Evolutionary conservation across 2,329 filamentous ascomycete species (phyloP), one percentile per base, ranked within the genome.

Genomic region (Colletotrichum australisinense): DNA sequence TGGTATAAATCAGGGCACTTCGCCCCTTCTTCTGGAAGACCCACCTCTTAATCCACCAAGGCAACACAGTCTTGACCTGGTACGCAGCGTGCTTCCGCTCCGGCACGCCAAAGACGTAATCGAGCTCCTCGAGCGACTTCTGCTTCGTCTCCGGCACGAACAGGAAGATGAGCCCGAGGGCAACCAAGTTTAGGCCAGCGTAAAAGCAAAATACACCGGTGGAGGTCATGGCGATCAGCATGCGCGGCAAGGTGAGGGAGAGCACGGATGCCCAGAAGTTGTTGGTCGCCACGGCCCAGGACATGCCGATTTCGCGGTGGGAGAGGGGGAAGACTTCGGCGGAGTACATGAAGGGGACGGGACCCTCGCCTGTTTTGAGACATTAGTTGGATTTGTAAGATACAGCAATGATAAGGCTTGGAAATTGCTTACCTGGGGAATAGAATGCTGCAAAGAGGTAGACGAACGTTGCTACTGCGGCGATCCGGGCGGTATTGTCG

Each of bases 371-470:
- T 78, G 26, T 16, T 24, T 5, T 16, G 24, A 2, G 5, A 2
- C 12, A 5, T 58, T 9, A 6, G 11, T 12, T 0, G 8, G 5
- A 1, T 0, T 9, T 0, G 12, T 4, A 35, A 2, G 32, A 4
- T 3, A 7, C 2, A 7, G 28, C 8, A 4, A 57, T 8, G 14
- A 1, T 12, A 6, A 16, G n/a, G 6, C 1, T 3, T n/a, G 14
- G 6, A 9, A 3, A 3, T 11, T 9, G 12, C 77, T 67, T 75
- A 28, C 91, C 91, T 0, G 90, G 89, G 0, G 89, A 91, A 81
- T 93, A 93, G 76, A 92, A 92, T 7, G 89, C 89, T 1, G 87
- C 89, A 75, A 93, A 93, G 16, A 93, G 79, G 81, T 90, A 93
- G 74, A 93, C 84, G 74, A 93, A 92, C 5, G 91, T 82, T 0